Evolutionary conservation across 768 basidiomycete genomes (phyloP), one percentile per base, ranked within the genome.

Genomic region (Phaeolepiota aurea): DNA sequence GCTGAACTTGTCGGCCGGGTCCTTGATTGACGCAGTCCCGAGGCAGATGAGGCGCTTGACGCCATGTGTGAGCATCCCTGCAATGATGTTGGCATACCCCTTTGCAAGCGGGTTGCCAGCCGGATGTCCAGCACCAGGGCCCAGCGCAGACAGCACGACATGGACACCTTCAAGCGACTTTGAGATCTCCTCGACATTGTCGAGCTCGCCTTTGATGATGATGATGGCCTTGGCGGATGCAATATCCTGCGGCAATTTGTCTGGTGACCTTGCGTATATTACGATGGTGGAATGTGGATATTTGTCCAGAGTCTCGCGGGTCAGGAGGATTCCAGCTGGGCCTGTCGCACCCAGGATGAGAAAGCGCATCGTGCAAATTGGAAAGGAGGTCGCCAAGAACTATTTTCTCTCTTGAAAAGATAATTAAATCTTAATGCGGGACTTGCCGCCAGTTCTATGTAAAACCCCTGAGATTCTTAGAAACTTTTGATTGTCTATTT

Each of bases 271-370:
- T 7, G 73, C 81, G 41, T 75, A 85, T 39, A 86, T 48, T 43
- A 84, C 64, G 45, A 86, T 48, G 3, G 67, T 63, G 47, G 56
- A 52, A 4, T 59, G 54, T 5, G 62, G 53, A 32, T 61, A 59
- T 15, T 58, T 58, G 13, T 60, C 51, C 13, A 87, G 69, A 3
- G 68, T 61, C 50, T 80, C 71, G 38, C 76, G 69, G 43, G 78
- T 66, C 44, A 86, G 63, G 13, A 71, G 66, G 35, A 72, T 57
- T 37, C 84, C 85, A 25, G 59, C 58, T 11, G 75, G 68, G 1
- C 84, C 83, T 2, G 84, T 87, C 18, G 69, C 78, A n/a, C 84
- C 85, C n/a, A 87, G 66, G 43, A 87, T 64, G 40, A 87, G 65
- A 43, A 84, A 50, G 18, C 66, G 77, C 74, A 55, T 49, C 39